Evolutionary conservation across 202 grass and related monocot species (phyloP).

Genomic region (Tripidium arundinaceum): DNA sequence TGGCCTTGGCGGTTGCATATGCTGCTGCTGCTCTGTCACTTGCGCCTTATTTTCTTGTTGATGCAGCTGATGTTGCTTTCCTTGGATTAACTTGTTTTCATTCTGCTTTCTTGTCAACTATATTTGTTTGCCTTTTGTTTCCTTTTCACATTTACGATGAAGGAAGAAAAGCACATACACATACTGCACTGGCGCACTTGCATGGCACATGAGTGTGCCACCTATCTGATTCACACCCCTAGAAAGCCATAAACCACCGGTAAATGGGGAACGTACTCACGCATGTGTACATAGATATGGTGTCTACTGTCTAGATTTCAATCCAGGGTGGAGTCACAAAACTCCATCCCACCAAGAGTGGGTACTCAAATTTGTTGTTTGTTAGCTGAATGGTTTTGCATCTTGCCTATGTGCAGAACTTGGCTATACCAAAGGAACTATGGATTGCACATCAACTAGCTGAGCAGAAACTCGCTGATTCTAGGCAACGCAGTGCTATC

Average conservation of each 20-base stretch:
- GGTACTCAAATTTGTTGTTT: not conserved
- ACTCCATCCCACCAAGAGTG: not conserved
- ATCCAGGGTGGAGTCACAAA: not conserved
- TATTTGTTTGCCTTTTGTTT: not conserved
- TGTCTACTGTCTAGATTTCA: not conserved
- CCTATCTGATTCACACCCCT: not conserved
- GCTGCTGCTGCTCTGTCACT: conserved; percentile 2
- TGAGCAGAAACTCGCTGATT: conserved; percentile 32
- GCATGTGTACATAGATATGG: not conserved
- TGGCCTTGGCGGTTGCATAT: conserved; percentile 1
- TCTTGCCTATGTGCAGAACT: conserved; percentile 26
- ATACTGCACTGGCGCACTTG: not conserved
- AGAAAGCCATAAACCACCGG: not conserved
- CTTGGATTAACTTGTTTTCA: not conserved
- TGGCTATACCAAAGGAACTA: conserved; percentile 27
- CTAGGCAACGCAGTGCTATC: conserved; percentile 16
- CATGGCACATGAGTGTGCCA: not conserved
- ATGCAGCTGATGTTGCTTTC: not conserved
- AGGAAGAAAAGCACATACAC: not conserved
- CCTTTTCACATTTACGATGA: conserved; percentile 7
- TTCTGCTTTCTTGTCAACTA: not conserved
- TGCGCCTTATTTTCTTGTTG: not conserved
- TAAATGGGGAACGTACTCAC: not conserved
- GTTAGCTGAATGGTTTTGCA: conserved; percentile 21
- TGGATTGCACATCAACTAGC: conserved; percentile 15